These are phyloP conservation scores for Penicillium rolfsii DNA, from an alignment of 2,329 filamentous ascomycete species.

Conservation along the genomic window DNA sequence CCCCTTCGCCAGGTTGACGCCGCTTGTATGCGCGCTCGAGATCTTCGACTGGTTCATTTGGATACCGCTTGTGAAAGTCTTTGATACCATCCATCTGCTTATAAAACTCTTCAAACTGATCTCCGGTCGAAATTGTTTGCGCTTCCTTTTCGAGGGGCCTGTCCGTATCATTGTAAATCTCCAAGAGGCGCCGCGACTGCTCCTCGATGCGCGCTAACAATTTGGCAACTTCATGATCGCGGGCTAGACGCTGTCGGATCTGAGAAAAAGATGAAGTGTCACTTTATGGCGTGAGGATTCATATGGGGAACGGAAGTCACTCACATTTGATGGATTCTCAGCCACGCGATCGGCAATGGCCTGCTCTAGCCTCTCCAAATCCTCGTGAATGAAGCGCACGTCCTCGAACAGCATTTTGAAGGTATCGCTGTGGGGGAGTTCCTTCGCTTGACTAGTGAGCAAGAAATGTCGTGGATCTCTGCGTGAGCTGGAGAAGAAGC, in stretches of 20 bases:
- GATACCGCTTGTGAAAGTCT: slow-evolving; percentile 86
- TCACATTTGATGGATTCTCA: slow-evolving; percentile 85
- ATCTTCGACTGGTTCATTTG: slow-evolving; percentile 93
- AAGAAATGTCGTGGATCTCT: slow-evolving; percentile 10
- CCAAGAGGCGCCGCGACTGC: slow-evolving; percentile 78
- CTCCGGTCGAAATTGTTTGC: slow-evolving; percentile 79
- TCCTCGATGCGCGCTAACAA: slow-evolving; percentile 85
- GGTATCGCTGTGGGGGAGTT: slow-evolving; percentile 1
- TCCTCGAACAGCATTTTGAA: slow-evolving; percentile 80
- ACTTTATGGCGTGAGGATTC: slow-evolving; percentile 19
- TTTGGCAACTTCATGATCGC: slow-evolving; percentile 88
- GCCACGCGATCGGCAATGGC: slow-evolving; percentile 85
- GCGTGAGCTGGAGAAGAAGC: slow-evolving; percentile 13
- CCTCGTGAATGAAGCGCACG: slow-evolving; percentile 91
- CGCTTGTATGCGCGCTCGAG: slow-evolving; percentile 89
- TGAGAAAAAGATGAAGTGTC: slow-evolving; percentile 44
- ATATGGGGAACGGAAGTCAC: slow-evolving; percentile 37
- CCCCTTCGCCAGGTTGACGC: slow-evolving; percentile 65
- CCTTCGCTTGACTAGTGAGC: not conserved
- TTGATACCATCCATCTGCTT: slow-evolving; percentile 79
- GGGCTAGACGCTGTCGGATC: slow-evolving; percentile 85
- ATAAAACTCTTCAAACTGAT: slow-evolving; percentile 90
- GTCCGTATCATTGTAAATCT: slow-evolving; percentile 80
- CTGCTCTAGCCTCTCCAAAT: slow-evolving; percentile 93
- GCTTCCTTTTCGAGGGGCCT: slow-evolving; percentile 76